phyloP scores from a whole-genome alignment of 2,329 filamentous ascomycete species.

The Blastomyces parvus region DNA sequence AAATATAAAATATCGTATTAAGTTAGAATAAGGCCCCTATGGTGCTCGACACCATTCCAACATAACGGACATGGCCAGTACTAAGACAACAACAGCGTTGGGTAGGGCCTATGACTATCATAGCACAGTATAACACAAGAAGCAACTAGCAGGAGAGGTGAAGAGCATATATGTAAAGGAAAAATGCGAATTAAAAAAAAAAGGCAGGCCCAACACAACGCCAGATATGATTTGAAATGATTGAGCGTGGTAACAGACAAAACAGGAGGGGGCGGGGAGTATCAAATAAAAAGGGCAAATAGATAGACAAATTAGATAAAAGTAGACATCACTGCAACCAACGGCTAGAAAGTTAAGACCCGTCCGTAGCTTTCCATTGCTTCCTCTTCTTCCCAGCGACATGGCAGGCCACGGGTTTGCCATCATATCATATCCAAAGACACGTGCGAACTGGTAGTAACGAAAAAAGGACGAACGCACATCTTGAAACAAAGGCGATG shows the following conservation, averaged over 20 bases:
- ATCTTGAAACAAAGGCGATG: too few species aligned
- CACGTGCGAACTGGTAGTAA: not conserved
- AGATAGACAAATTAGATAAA: too few species aligned
- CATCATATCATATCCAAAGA: not conserved
- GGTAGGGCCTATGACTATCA: not conserved
- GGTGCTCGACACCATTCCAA: not conserved
- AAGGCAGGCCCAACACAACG: not conserved
- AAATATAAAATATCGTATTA: not conserved
- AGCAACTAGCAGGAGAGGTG: not conserved
- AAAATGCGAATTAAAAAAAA: too few species aligned
- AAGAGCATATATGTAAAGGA: not conserved
- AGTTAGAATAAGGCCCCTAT: not conserved
- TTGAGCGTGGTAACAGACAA: not conserved
- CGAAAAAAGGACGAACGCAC: not conserved
- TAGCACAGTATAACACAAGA: not conserved
- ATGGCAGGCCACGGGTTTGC: too few species aligned
- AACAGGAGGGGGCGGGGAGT: not conserved
- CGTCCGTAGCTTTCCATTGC: too few species aligned
- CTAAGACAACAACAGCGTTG: not conserved
- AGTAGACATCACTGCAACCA: too few species aligned
- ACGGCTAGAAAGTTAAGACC: too few species aligned
- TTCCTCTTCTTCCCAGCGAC: not conserved
- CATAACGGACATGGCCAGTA: not conserved
- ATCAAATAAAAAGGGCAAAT: not conserved
- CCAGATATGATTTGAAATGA: conserved; percentile 3